Conservation (phyloP, 2,329 filamentous ascomycete species). For the Ramularia endophylla region DNA sequence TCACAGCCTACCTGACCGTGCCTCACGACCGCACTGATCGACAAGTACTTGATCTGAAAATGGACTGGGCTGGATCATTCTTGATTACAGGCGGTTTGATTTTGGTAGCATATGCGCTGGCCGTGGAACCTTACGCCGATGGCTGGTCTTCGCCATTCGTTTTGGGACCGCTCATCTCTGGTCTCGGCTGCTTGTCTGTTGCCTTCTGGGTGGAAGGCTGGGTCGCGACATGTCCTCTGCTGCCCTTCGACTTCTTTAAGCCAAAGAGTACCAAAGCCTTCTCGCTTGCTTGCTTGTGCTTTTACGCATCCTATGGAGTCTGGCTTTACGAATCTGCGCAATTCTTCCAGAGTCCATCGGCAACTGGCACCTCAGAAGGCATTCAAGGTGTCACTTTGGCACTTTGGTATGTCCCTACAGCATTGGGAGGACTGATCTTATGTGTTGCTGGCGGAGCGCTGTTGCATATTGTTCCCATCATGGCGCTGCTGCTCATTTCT, state of each 20-base stretch:
- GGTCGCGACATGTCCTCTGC: constrained; percentile 27
- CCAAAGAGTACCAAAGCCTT: constrained; percentile 29
- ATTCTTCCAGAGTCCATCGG: constrained; percentile 19
- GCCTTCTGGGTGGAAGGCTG: constrained; percentile 32
- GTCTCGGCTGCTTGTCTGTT: constrained; percentile 20
- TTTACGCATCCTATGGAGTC: constrained; percentile 32
- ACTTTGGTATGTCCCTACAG: constrained; percentile 32
- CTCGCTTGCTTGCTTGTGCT: constrained; percentile 30
- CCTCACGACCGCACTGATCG: constrained; percentile 29
- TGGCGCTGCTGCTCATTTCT: constrained; percentile 26
- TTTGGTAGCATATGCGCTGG: constrained; percentile 30
- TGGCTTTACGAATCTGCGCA: constrained; percentile 29
- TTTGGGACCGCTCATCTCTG: constrained; percentile 25
- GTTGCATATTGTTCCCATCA: constrained; percentile 28
- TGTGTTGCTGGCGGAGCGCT: constrained; percentile 27
- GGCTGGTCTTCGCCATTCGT: constrained; percentile 26
- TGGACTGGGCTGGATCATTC: constrained; percentile 33
- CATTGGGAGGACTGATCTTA: constrained; percentile 29
- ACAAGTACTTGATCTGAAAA: constrained; percentile 27
- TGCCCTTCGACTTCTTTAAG: constrained; percentile 33
- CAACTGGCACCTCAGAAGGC: constrained; percentile 13
- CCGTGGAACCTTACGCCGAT: constrained; percentile 27
- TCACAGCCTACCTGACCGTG: constrained; percentile 29
- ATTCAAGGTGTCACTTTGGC: constrained; percentile 27
- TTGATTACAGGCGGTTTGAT: constrained; percentile 32